Percentiles rank a stretch among this genome's conserved stretches.
Evolutionary conservation across 371 early-diverging fungal genomes (phyloP).

Genomic region (Zopfochytrium polystomum): DNA sequence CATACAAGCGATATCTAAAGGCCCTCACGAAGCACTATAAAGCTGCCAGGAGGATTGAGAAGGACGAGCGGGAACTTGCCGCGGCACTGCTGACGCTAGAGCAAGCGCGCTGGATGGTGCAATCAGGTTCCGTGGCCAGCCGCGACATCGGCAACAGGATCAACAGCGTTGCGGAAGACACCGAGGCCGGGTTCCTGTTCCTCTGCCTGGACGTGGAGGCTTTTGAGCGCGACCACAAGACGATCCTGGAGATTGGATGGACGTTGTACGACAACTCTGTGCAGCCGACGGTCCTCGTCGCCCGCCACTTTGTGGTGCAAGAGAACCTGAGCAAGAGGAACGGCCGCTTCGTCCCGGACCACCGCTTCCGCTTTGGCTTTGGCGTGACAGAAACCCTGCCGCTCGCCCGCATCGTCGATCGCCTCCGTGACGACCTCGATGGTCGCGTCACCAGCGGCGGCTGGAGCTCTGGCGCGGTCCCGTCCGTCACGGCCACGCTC

Average conservation of each 20-base stretch:
- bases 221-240: conserved; percentile 13
- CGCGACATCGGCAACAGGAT: not conserved
- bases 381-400: conserved; percentile 17
- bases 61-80: conserved; percentile 2
- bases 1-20: not conserved
- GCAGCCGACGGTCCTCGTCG: conserved; percentile 4
- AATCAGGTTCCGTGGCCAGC: not conserved
- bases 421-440: conserved; percentile 15
- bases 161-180: not conserved
- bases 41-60: conserved; percentile 5
- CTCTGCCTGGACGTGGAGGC: conserved; percentile 23
- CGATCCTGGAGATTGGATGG: conserved; percentile 24
- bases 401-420: conserved; percentile 10
- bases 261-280: conserved; percentile 14
- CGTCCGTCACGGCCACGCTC: not conserved
- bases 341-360: conserved; percentile 16
- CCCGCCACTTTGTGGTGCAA: conserved; percentile 17
- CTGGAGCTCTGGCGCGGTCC: not conserved
- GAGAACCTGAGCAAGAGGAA: conserved; percentile 13
- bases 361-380: conserved; percentile 18
- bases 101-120: not conserved
- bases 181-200: conserved; percentile 3
- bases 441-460: not conserved
- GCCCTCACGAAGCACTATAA: conserved; percentile 16
- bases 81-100: not conserved